A percentile compares a stretch with the other conserved stretches of the same genome.
Conservation (phyloP, 805 yeast genomes). For the Jamesozyma piceae region DNA sequence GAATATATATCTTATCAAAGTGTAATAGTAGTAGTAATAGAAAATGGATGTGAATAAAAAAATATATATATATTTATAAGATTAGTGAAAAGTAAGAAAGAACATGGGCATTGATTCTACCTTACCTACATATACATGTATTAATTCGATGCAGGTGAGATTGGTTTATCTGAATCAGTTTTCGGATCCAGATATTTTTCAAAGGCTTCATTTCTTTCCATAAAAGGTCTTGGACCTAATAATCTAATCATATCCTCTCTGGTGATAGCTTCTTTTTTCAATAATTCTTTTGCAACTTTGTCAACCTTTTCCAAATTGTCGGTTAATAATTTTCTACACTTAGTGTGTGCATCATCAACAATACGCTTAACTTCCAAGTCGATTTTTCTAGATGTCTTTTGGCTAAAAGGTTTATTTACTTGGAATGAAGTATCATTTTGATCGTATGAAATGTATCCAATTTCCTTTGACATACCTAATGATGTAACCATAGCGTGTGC, state of each 20-base stretch:
- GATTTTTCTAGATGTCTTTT: constrained; percentile 68
- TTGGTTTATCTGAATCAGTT: constrained; percentile 1
- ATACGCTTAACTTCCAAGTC: constrained; percentile 78
- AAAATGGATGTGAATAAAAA: background rate
- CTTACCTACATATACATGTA: no score
- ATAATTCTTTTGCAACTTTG: constrained; percentile 76
- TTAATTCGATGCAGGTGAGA: constrained; percentile 9
- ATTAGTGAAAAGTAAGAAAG: background rate
- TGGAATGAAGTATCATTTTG: constrained; percentile 35
- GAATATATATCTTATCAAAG: constrained; percentile 3
- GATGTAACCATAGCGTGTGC: constrained; percentile 84
- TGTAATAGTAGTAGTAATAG: constrained; percentile 1
- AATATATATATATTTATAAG: background rate
- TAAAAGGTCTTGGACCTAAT: constrained; percentile 87
- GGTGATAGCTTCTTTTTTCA: constrained; percentile 81
- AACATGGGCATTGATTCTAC: no score
- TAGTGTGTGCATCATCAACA: constrained; percentile 62
- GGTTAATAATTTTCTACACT: constrained; percentile 55
- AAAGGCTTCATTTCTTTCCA: constrained; percentile 83
- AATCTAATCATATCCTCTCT: constrained; percentile 89
- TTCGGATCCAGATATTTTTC: constrained; percentile 64
- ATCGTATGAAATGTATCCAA: constrained; percentile 47
- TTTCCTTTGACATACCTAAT: constrained; percentile 76
- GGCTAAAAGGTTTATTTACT: constrained; percentile 81
- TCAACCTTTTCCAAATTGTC: constrained; percentile 68